These are phyloP conservation scores for Backusella mclennaniae DNA, from an alignment of 192 early-diverging fungal species.

Conservation along the genomic window DNA sequence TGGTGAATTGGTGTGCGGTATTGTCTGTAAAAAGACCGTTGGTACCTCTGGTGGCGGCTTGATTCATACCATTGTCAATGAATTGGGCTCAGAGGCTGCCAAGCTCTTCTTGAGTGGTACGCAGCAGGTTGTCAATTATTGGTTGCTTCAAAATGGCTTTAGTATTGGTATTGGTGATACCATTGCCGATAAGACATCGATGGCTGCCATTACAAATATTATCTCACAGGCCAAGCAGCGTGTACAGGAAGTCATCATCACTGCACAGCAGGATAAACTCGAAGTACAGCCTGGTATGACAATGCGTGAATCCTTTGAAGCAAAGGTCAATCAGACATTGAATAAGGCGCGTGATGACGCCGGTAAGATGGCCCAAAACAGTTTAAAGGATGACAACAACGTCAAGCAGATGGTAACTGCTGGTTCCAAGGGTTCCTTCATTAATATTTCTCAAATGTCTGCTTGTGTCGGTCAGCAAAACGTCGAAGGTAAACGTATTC, in stretches of 20 bases:
- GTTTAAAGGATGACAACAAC: constrained; percentile 91
- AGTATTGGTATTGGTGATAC: constrained; percentile 99
- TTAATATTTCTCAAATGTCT: constrained; percentile 98
- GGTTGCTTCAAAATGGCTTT: constrained; percentile 92
- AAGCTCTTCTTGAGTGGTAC: constrained; percentile 91
- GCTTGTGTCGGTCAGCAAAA: constrained; percentile 99
- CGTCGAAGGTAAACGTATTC: constrained; percentile 99
- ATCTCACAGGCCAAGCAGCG: constrained; percentile 87
- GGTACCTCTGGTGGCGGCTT: constrained; percentile 83
- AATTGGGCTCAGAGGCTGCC: constrained; percentile 84
- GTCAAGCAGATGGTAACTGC: constrained; percentile 95
- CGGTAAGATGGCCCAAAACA: constrained; percentile 79
- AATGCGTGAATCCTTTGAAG: constrained; percentile 88
- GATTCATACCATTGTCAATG: constrained; percentile 94
- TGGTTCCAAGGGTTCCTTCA: constrained; percentile 94
- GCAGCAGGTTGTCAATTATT: constrained; percentile 94
- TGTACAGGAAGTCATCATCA: constrained; percentile 74
- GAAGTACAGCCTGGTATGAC: constrained; percentile 90
- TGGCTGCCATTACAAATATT: constrained; percentile 69
- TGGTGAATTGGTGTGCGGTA: constrained; percentile 90
- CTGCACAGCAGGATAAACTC: constrained; percentile 82
- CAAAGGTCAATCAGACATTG: constrained; percentile 80
- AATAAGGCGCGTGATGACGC: constrained; percentile 91
- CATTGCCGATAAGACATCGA: constrained; percentile 76
- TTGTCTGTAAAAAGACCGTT: constrained; percentile 94